Conservation (phyloP, 257 asterid species). For the Eustoma russellianum region DNA sequence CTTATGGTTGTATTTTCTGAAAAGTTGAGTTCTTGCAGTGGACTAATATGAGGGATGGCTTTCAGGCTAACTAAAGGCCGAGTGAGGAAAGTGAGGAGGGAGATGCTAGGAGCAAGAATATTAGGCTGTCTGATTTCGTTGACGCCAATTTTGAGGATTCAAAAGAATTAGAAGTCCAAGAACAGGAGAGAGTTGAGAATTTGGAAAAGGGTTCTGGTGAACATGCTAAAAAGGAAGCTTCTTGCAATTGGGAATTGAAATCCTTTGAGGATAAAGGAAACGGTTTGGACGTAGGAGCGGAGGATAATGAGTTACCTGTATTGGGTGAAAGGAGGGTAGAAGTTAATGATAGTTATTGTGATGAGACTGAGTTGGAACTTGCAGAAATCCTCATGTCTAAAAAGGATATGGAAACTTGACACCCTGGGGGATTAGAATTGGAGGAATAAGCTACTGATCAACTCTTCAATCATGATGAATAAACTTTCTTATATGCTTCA, state of each 20-base stretch:
- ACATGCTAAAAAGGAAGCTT: conserved; percentile 9
- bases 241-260: conserved; percentile 12
- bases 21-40: background rate
- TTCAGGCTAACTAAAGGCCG: conserved; percentile 29
- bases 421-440: background rate
- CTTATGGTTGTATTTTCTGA: background rate
- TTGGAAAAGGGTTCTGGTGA: conserved; percentile 13
- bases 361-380: conserved; percentile 42
- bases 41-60: conserved; percentile 6
- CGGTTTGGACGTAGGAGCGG: conserved; percentile 26
- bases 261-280: conserved; percentile 12
- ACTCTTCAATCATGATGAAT: too few species aligned
- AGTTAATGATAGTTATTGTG: conserved; percentile 35
- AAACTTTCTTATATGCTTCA: background rate
- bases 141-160: conserved; percentile 21
- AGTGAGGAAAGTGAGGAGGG: conserved; percentile 17
- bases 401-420: conserved; percentile 8
- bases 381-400: conserved; percentile 11
- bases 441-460: background rate
- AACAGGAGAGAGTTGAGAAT: conserved; percentile 21
- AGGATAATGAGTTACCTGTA: conserved; percentile 7
- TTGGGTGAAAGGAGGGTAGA: conserved; percentile 16
- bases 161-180: conserved; percentile 22
- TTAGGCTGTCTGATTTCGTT: conserved; percentile 15
- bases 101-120: conserved; percentile 30